Evolutionary conservation across 257 asterid genomes (phyloP).

Genomic region (Knoxia roxburghii): DNA sequence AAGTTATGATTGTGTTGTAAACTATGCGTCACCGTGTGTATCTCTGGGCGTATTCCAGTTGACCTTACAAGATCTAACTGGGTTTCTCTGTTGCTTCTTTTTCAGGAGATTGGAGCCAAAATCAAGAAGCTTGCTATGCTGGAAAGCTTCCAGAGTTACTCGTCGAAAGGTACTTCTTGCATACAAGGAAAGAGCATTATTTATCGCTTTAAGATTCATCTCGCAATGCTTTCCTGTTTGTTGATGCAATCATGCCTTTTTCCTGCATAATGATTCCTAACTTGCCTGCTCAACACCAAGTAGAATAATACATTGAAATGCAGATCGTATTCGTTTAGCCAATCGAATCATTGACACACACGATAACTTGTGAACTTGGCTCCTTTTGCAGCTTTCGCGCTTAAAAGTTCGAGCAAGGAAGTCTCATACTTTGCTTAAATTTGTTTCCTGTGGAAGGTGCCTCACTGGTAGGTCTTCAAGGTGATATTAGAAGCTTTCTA

Average conservation of each 20-base stretch:
- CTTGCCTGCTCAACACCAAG: not conserved
- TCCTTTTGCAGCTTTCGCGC: slow-evolving; percentile 57
- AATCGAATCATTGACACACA: too few relatives aligned
- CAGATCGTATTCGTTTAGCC: not conserved
- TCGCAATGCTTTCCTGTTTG: not conserved
- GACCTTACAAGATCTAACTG: not conserved
- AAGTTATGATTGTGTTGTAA: not conserved
- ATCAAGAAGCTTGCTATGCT: slow-evolving; percentile 79
- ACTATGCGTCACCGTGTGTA: too few relatives aligned
- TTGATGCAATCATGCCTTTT: not conserved
- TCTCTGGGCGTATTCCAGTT: not conserved
- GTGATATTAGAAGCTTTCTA: slow-evolving; percentile 19
- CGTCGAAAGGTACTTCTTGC: slow-evolving; percentile 65
- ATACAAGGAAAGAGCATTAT: not conserved
- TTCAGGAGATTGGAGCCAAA: slow-evolving; percentile 83
- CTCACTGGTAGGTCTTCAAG: slow-evolving; percentile 64
- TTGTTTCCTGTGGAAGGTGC: slow-evolving; percentile 72
- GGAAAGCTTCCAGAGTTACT: slow-evolving; percentile 61
- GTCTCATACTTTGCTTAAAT: slow-evolving; percentile 54
- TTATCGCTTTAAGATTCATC: not conserved
- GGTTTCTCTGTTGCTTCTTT: slow-evolving; percentile 7
- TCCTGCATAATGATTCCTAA: not conserved
- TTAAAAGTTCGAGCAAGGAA: slow-evolving; percentile 61
- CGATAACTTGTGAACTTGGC: not conserved
- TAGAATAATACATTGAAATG: not conserved